Conservation (phyloP, 345 rosid genomes). For the Brassica incana region DNA sequence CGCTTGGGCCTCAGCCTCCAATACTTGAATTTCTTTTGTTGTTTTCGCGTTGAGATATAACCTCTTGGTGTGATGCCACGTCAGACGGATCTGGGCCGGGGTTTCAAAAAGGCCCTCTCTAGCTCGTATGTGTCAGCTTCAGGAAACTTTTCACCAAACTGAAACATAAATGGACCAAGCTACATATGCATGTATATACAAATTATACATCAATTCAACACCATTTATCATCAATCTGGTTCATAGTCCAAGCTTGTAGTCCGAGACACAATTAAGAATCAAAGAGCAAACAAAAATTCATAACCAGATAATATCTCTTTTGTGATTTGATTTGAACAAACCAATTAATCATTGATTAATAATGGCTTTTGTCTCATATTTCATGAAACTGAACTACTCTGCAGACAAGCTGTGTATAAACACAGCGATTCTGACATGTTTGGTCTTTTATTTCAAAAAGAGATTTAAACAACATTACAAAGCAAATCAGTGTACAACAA, state of each 20-base stretch:
- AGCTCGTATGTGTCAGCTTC: background rate
- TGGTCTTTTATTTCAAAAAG: constrained; percentile 18
- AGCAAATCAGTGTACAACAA: constrained; percentile 33
- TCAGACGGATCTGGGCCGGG: constrained; percentile 23
- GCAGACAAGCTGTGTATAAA: background rate
- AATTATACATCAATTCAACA: background rate
- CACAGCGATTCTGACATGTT: constrained; percentile 9
- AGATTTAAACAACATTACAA: constrained; percentile 24
- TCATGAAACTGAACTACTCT: constrained; percentile 47
- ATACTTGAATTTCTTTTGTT: constrained; percentile 11
- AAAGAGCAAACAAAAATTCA: background rate
- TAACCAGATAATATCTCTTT: background rate
- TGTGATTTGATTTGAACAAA: background rate
- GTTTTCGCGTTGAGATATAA: background rate
- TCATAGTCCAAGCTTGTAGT: background rate
- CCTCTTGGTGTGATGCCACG: constrained; percentile 19
- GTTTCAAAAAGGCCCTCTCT: background rate
- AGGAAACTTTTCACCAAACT: background rate
- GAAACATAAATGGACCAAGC: background rate
- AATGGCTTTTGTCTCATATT: constrained; percentile 21
- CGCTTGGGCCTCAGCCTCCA: constrained; percentile 4
- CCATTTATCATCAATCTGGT: background rate
- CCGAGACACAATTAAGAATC: background rate
- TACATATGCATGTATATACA: no score
- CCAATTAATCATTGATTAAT: background rate